These are phyloP conservation scores for Aspergillus incahuasiensis DNA, from an alignment of 495 filamentous ascomycete genomes.

Conservation along the genomic window DNA sequence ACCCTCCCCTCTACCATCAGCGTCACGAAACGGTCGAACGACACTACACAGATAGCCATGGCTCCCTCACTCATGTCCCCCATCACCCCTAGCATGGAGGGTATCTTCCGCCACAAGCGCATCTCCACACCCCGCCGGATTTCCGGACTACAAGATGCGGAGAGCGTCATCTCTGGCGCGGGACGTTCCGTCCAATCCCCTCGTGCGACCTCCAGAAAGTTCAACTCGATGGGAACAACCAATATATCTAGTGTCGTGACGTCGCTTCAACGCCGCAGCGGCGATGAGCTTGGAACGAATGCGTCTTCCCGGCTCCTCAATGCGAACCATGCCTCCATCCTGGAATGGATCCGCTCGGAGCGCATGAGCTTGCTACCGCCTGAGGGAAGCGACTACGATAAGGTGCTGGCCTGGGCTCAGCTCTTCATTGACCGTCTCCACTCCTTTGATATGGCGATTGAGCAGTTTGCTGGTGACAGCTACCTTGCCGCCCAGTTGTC, in stretches of 20 bases:
- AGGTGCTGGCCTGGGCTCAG: slow-evolving; percentile 34
- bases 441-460: slow-evolving; percentile 31
- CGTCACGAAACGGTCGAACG: background rate
- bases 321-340: slow-evolving; percentile 23
- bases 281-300: slow-evolving; percentile 16
- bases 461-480: slow-evolving; percentile 34
- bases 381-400: slow-evolving; percentile 39
- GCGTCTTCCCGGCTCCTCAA: slow-evolving; percentile 14
- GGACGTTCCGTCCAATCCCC: slow-evolving; percentile 6
- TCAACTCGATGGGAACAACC: slow-evolving; percentile 13
- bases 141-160: slow-evolving; percentile 2
- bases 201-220: slow-evolving; percentile 22
- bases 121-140: background rate
- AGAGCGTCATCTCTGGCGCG: background rate
- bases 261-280: slow-evolving; percentile 18
- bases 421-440: slow-evolving; percentile 24
- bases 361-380: slow-evolving; percentile 36
- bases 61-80: slow-evolving; percentile 10
- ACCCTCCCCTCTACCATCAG: background rate
- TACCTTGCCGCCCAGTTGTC: slow-evolving; percentile 33
- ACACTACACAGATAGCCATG: background rate
- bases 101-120: slow-evolving; percentile 2
- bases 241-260: slow-evolving; percentile 20
- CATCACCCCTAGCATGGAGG: background rate
- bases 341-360: slow-evolving; percentile 25